Evolutionary conservation across 148 eudicot species (phyloP), one percentile per base, ranked within the genome.

Genomic region (Rhododendron williamsianum): DNA sequence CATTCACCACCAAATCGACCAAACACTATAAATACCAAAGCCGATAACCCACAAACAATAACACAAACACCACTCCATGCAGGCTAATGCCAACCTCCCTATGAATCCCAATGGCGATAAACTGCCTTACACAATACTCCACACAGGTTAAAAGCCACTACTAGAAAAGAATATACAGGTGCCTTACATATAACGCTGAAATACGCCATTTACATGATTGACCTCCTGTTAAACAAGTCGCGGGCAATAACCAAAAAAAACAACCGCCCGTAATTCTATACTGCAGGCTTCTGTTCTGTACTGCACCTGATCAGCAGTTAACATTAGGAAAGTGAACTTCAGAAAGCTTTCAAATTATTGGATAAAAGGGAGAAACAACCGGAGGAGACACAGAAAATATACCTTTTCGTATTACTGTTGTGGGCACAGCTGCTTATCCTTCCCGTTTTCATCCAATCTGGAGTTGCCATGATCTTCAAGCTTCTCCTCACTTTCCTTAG

Each of bases 401-500:
- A 49, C 48, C 33, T 51, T 51, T 36, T 9, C 12, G 18, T 30
- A n/a, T 11, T 18, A 71, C 45, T 48, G 49, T 18, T 69, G n/a
- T 10, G 23, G 23, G n/a, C 4, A 27, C 38, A 83, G 19, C 86
- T 77, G 86, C 33, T 84, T 30, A 45, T 48, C 84, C 21, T 80
- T 76, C 77, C 80, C 84, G n/a, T 83, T 81, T 73, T 49, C 83
- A 35, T 48, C 54, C 36, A 84, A 43, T 78, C 51, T 60, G 45
- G 81, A 19, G 45, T 73, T 65, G 58, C 67, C 72, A 76, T 48
- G 77, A 80, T 81, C 87, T 48, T 87, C 89, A 43, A 80, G 74
- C 84, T 87, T 84, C 76, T 84, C 86, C 49, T 81, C 82, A 48
- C 16, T 82, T 38, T 76, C 83, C 76, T 87, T 69, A 4, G 71